A percentile compares a stretch with the other conserved stretches of the same genome.
Conservation (phyloP, 495 filamentous ascomycete genomes). For the Annulohypoxylon moriforme region DNA sequence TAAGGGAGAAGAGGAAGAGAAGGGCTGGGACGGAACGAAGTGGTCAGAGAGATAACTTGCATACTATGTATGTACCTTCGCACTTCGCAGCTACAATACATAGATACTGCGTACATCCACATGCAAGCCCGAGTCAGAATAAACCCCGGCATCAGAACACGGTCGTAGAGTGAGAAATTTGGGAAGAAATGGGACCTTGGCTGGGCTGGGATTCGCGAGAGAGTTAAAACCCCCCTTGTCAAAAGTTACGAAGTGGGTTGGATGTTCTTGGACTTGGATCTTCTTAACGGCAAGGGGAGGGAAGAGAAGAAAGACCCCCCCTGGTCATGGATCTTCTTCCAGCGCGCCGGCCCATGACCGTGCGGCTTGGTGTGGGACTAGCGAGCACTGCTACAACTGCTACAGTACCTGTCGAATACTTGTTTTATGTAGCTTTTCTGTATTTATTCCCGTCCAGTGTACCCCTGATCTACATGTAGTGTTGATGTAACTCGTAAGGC, state of each 20-base stretch:
- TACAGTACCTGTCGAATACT: constrained; percentile 34
- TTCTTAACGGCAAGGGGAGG: constrained; percentile 33
- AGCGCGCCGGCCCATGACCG: constrained; percentile 39
- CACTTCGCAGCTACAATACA: constrained; percentile 2
- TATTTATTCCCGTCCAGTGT: not conserved
- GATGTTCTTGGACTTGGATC: constrained; percentile 8
- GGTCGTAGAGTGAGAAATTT: constrained; percentile 15
- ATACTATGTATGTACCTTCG: not conserved
- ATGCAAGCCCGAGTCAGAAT: constrained; percentile 32
- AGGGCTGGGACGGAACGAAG: not conserved
- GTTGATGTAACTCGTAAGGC: constrained; percentile 26
- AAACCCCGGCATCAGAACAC: constrained; percentile 22
- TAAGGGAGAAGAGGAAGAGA: not conserved
- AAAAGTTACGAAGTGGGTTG: constrained; percentile 37
- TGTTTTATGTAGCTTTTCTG: not conserved
- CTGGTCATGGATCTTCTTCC: constrained; percentile 41
- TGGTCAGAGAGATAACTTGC: constrained; percentile 8
- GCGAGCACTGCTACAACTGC: constrained; percentile 20
- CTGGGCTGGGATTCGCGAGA: constrained; percentile 36
- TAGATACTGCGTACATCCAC: not conserved
- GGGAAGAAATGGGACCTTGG: constrained; percentile 20
- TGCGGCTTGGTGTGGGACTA: constrained; percentile 33
- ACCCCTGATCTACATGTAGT: constrained; percentile 14
- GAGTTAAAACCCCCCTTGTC: constrained; percentile 20
- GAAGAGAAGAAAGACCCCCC: constrained; percentile 24